These are phyloP conservation scores for Pythium rishiriense DNA, from an alignment of 352 stramenopile genomes.

Conservation along the genomic window DNA sequence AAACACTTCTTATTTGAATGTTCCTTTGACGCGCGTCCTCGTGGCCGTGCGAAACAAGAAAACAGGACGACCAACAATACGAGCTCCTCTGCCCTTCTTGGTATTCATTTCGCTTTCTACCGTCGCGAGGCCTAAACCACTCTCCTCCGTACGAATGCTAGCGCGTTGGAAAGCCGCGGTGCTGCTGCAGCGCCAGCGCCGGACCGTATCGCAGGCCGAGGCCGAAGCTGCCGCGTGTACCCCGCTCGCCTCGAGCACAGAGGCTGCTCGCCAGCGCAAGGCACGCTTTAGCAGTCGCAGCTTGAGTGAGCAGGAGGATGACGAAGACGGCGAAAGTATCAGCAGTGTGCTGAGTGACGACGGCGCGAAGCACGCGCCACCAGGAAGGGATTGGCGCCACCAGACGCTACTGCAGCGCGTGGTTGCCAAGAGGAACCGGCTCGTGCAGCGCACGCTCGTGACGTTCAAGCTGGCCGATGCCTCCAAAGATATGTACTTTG, in stretches of 20 bases:
- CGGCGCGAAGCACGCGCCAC: not conserved
- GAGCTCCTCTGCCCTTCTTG: not conserved
- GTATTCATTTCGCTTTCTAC: not conserved
- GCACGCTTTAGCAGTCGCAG: not conserved
- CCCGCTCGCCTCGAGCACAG: not conserved
- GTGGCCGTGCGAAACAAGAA: not conserved
- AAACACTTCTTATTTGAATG: not conserved
- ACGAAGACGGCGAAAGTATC: slow-evolving; percentile 6
- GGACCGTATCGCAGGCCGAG: not conserved
- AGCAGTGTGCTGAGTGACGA: slow-evolving; percentile 7
- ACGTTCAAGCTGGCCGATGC: slow-evolving; percentile 44
- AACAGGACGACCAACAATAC: not conserved
- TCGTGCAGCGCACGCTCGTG: slow-evolving; percentile 65
- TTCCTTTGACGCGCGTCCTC: not conserved
- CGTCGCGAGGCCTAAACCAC: not conserved
- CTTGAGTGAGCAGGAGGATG: not conserved
- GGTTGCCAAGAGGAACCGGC: slow-evolving; percentile 52
- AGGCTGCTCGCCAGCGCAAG: not conserved
- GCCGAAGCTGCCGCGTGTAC: not conserved
- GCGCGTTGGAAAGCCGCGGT: slow-evolving; percentile 15
- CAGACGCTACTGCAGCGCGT: slow-evolving; percentile 23
- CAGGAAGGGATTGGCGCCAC: not conserved
- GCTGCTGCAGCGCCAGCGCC: slow-evolving; percentile 7
- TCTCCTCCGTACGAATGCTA: not conserved
- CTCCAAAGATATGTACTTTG: slow-evolving; percentile 56